phyloP scores from a whole-genome alignment of 169 alveolate species.

The Babesia sp. region DNA sequence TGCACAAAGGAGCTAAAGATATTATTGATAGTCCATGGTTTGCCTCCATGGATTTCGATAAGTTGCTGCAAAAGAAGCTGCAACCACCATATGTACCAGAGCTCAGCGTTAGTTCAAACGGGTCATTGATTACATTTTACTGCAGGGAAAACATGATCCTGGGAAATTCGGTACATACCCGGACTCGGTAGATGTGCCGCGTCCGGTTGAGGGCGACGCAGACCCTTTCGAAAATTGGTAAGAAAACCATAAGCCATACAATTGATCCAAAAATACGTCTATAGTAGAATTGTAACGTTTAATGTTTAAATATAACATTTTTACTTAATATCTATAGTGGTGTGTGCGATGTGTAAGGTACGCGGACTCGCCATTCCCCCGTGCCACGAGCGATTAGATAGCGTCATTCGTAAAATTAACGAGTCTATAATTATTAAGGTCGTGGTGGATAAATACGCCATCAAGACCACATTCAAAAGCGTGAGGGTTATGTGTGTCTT shows the following conservation, averaged over 20 bases:
- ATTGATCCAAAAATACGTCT: neutral
- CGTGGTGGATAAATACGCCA: neutral
- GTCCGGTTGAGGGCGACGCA: constrained; percentile 52
- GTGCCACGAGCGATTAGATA: neutral
- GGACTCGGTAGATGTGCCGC: constrained; percentile 50
- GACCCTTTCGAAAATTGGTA: constrained; percentile 83
- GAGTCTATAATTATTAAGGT: neutral
- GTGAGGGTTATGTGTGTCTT: neutral
- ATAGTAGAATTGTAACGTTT: neutral
- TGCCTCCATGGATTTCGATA: constrained; percentile 80
- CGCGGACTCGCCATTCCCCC: neutral
- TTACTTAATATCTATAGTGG: neutral
- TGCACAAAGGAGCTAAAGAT: constrained; percentile 92
- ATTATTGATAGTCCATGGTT: constrained; percentile 90
- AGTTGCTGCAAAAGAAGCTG: constrained; percentile 75
- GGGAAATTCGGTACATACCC: constrained; percentile 17
- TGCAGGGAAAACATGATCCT: constrained; percentile 27
- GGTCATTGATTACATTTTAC: neutral
- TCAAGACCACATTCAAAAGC: neutral
- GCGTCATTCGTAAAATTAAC: neutral
- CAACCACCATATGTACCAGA: constrained; percentile 86
- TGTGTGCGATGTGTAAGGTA: constrained; percentile 6
- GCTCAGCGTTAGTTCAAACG: neutral
- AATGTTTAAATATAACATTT: neutral
- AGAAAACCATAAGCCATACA: neutral